A percentile compares a stretch with the other conserved stretches of the same genome.
These are phyloP conservation scores for Fusarium euwallaceae DNA, from an alignment of 2,329 filamentous ascomycete genomes.

Conservation along the genomic window DNA sequence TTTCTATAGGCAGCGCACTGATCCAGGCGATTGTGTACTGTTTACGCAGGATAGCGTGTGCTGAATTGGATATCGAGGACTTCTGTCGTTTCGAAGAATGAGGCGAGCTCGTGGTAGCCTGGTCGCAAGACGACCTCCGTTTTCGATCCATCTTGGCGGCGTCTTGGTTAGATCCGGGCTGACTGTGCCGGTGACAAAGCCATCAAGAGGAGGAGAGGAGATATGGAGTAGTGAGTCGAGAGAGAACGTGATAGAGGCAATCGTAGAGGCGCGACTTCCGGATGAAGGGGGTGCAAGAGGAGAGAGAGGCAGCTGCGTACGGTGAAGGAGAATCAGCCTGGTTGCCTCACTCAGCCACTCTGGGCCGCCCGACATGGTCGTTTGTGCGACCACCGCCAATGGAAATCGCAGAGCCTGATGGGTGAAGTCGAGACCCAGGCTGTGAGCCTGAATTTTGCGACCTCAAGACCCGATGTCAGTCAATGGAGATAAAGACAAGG, in stretches of 20 bases:
- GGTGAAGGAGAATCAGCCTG: neutral
- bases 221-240: no score
- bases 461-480: no score
- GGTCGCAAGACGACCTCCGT: neutral
- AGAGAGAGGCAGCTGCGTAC: neutral
- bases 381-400: neutral
- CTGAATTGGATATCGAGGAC: neutral
- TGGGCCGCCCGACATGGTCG: neutral
- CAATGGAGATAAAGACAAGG: no score
- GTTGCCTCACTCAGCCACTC: neutral
- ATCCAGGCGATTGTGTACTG: slow-evolving; percentile 52
- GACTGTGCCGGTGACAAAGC: no score
- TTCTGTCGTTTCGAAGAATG: slow-evolving; percentile 5
- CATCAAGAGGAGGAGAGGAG: no score
- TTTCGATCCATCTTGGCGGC: neutral
- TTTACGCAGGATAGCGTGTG: neutral
- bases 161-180: neutral
- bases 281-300: neutral
- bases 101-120: neutral
- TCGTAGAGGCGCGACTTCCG: no score
- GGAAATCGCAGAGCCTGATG: neutral
- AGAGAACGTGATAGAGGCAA: neutral
- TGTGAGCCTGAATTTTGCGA: no score
- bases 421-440: neutral
- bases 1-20: slow-evolving; percentile 46